Percentiles rank a stretch among this genome's conserved stretches.
phyloP scores from a whole-genome alignment of 768 basidiomycete genomes.

The Pleurotus cornucopiae region DNA sequence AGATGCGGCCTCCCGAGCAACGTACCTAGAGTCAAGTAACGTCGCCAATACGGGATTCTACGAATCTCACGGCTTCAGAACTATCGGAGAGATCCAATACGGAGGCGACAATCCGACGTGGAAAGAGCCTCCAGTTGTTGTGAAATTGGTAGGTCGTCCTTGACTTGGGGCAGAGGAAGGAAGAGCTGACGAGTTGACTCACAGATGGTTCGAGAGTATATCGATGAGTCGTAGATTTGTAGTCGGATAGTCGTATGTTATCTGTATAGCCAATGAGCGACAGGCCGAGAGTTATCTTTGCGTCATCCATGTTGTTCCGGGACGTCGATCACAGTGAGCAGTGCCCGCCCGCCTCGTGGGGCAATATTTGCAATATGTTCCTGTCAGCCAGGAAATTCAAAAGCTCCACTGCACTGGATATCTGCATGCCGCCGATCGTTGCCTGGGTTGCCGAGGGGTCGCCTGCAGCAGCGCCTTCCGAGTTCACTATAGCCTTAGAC shows the following conservation, averaged over 20 bases:
- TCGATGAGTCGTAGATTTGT: too few species aligned
- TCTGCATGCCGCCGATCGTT: too few species aligned
- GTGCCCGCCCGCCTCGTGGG: too few species aligned
- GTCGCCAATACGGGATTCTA: constrained; percentile 19
- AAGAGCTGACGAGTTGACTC: background rate
- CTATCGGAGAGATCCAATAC: constrained; percentile 17
- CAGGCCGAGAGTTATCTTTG: background rate
- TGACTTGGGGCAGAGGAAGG: background rate
- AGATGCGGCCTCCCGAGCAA: constrained; percentile 19
- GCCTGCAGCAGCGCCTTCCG: too few species aligned
- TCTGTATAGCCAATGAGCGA: too few species aligned
- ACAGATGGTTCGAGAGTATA: background rate
- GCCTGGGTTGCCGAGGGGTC: too few species aligned
- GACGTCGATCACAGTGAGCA: too few species aligned
- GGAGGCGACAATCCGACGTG: constrained; percentile 29
- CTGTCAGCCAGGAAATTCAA: too few species aligned
- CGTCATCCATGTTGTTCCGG: background rate
- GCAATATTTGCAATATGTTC: too few species aligned
- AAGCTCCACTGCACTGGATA: background rate
- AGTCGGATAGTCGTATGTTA: too few species aligned
- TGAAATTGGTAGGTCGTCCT: constrained; percentile 21
- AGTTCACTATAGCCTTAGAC: too few species aligned
- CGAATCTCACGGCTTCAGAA: constrained; percentile 19
- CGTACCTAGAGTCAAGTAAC: constrained; percentile 26
- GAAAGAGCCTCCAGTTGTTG: constrained; percentile 22